Evolutionary conservation across 2,329 filamentous ascomycete species (phyloP).

Genomic region (Botrytis tulipae): DNA sequence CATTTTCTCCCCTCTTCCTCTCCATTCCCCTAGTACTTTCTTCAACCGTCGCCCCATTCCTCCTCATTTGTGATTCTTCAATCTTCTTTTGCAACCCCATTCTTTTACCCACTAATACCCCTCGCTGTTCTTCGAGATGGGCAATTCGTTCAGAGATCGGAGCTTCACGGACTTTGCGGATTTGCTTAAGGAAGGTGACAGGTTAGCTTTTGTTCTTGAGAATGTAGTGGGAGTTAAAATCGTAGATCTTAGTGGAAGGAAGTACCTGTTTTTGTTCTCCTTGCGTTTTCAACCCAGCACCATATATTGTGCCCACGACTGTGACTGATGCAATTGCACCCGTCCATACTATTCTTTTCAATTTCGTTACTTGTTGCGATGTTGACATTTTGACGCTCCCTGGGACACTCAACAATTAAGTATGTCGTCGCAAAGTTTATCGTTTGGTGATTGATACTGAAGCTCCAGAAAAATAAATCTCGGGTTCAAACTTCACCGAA

Average conservation of each 20-base stretch:
- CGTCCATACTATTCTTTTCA: constrained; percentile 53
- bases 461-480: background rate
- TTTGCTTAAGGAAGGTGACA: constrained; percentile 38
- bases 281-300: constrained; percentile 55
- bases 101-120: constrained; percentile 51
- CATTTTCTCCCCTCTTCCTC: constrained; percentile 28
- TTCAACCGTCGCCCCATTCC: constrained; percentile 42
- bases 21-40: constrained; percentile 40
- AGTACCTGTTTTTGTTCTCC: constrained; percentile 52
- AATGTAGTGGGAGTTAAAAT: too few species aligned
- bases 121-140: constrained; percentile 50
- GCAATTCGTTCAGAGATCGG: constrained; percentile 54
- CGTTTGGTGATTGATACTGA: background rate
- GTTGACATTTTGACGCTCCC: constrained; percentile 15
- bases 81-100: constrained; percentile 57
- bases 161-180: constrained; percentile 48
- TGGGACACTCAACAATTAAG: background rate
- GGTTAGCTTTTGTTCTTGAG: background rate
- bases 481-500: background rate
- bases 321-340: constrained; percentile 55
- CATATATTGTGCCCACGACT: constrained; percentile 56
- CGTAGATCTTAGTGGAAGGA: too few species aligned
- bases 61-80: constrained; percentile 46
- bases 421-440: background rate
- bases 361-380: constrained; percentile 35